Evolutionary conservation across 2,329 filamentous ascomycete genomes (phyloP).

Genomic region (Scytalidium sp.): DNA sequence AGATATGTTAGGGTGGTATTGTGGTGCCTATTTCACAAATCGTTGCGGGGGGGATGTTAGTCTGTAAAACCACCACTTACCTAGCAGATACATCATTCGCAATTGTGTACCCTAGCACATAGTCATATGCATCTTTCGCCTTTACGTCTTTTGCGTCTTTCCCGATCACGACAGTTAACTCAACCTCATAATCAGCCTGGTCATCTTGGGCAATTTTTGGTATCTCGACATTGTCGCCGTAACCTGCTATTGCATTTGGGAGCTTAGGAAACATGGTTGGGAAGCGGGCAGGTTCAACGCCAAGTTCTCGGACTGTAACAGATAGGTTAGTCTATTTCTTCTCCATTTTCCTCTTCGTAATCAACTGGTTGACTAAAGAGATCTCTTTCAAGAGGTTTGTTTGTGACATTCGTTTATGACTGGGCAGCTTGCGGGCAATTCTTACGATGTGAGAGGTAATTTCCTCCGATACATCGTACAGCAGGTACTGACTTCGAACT

Average conservation of each 20-base stretch:
- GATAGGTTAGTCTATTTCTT: too few species aligned
- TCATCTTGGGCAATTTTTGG: conserved; percentile 45
- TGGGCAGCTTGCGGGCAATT: too few species aligned
- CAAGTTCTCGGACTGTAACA: conserved; percentile 47
- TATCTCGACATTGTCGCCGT: conserved; percentile 35
- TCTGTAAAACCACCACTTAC: too few species aligned
- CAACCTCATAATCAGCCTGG: conserved; percentile 43
- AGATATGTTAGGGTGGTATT: conserved; percentile 24
- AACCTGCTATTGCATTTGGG: conserved; percentile 34
- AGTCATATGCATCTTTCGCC: conserved; percentile 8
- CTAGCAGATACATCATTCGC: conserved; percentile 55
- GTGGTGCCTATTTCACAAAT: too few species aligned
- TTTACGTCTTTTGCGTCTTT: conserved; percentile 29
- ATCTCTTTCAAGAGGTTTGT: too few species aligned
- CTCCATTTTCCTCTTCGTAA: too few species aligned
- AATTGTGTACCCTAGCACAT: conserved; percentile 36
- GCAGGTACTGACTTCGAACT: neutral
- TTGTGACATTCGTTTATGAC: too few species aligned
- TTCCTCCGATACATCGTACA: neutral
- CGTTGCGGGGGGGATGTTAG: too few species aligned
- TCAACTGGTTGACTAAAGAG: too few species aligned
- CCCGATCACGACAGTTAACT: conserved; percentile 50
- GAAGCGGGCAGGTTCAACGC: conserved; percentile 47
- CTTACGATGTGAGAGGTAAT: neutral
- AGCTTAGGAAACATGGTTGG: conserved; percentile 51